Conservation (phyloP, 208 protist species). For the Wallacemonas sp. region DNA sequence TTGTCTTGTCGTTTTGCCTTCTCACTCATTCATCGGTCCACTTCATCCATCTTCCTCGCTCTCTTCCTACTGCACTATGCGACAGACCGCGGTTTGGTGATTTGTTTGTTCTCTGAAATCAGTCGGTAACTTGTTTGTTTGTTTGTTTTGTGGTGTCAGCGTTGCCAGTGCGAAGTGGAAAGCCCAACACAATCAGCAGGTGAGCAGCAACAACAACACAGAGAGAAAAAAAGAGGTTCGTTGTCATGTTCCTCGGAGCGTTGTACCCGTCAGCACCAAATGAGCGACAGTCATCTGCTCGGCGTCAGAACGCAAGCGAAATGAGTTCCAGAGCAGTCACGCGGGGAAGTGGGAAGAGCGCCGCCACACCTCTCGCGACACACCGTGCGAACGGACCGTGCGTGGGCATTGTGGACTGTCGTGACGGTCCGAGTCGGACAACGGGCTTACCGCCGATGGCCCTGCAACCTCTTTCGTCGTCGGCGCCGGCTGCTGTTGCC, state of each 20-base stretch:
- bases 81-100: too few relatives aligned
- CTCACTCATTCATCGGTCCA: too few relatives aligned
- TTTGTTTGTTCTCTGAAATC: constrained; percentile 13
- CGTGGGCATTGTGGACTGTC: not conserved
- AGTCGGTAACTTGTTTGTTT: not conserved
- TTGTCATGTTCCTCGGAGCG: constrained; percentile 6
- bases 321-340: too few relatives aligned
- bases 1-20: not conserved
- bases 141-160: not conserved
- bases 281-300: too few relatives aligned
- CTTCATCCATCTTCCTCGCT: too few relatives aligned
- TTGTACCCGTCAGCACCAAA: not conserved
- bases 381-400: not conserved
- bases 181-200: too few relatives aligned
- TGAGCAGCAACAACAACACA: too few relatives aligned
- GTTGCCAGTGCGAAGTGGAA: too few relatives aligned
- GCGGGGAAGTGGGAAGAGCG: too few relatives aligned
- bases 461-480: not conserved
- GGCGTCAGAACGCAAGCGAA: too few relatives aligned
- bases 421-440: not conserved
- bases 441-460: not conserved
- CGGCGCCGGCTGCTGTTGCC: not conserved
- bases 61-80: too few relatives aligned
- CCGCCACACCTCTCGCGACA: not conserved
- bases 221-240: too few relatives aligned